Conservation (phyloP, 768 basidiomycete species). For the Imleria badia region DNA sequence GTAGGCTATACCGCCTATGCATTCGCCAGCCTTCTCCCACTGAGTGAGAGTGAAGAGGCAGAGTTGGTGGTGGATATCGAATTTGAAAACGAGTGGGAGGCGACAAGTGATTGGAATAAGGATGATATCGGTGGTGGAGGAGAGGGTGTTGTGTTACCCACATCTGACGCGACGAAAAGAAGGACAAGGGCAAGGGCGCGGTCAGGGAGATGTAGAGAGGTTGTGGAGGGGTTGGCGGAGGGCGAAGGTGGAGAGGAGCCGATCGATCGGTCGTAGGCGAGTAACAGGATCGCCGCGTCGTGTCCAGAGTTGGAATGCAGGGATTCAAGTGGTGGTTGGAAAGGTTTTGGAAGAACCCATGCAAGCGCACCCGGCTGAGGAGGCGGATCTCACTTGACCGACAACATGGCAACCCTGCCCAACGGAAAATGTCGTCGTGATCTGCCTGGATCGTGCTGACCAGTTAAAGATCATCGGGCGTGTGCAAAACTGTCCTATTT, state of each 20-base stretch:
- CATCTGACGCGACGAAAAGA: constrained; percentile 14
- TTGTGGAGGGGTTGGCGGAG: background rate
- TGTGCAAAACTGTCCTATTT: too few species aligned
- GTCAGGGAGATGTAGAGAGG: background rate
- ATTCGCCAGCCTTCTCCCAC: constrained; percentile 24
- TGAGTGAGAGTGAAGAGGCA: constrained; percentile 43
- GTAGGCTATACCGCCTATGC: constrained; percentile 9
- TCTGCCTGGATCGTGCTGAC: too few species aligned
- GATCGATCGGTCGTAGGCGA: constrained; percentile 1
- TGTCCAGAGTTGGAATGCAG: too few species aligned
- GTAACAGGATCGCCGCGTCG: too few species aligned
- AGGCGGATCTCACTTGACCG: too few species aligned
- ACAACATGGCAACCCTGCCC: too few species aligned
- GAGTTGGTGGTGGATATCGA: constrained; percentile 74
- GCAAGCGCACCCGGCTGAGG: too few species aligned
- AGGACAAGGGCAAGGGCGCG: too few species aligned
- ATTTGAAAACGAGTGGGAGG: constrained; percentile 89
- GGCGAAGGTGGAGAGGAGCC: background rate
- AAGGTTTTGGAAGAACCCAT: too few species aligned
- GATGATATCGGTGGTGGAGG: constrained; percentile 76
- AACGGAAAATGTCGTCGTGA: too few species aligned
- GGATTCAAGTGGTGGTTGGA: too few species aligned
- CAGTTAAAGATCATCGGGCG: too few species aligned
- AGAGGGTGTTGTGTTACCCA: constrained; percentile 70
- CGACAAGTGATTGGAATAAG: constrained; percentile 89